Conservation (phyloP, 306 rosid genomes). For the Abrus precatorius region DNA sequence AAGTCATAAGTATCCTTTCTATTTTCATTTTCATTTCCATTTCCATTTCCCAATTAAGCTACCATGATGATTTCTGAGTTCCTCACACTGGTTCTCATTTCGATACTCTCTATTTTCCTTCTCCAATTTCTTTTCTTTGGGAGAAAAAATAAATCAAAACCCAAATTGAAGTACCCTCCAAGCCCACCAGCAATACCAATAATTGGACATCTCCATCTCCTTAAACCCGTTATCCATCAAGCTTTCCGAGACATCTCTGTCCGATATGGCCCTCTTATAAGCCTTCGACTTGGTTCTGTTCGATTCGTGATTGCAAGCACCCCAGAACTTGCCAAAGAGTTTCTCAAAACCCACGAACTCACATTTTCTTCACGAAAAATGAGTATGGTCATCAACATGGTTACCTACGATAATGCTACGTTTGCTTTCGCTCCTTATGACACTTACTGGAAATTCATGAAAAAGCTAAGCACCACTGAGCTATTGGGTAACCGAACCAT, state of each 20-base stretch:
- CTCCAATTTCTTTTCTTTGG: slow-evolving; percentile 3
- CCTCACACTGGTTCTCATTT: neutral
- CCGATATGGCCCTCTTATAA: slow-evolving; percentile 56
- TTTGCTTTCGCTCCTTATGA: slow-evolving; percentile 63
- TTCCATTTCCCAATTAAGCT: neutral
- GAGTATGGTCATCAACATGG: slow-evolving; percentile 40
- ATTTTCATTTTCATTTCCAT: too few relatives aligned
- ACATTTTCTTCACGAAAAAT: slow-evolving; percentile 35
- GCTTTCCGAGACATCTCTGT: slow-evolving; percentile 50
- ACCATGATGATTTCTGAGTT: slow-evolving; percentile 1
- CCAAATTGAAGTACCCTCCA: slow-evolving; percentile 43
- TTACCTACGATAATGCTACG: slow-evolving; percentile 55
- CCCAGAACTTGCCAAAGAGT: slow-evolving; percentile 52
- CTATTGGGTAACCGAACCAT: slow-evolving; percentile 51
- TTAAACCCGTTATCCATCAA: slow-evolving; percentile 56
- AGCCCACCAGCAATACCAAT: slow-evolving; percentile 56
- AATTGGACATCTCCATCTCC: slow-evolving; percentile 56
- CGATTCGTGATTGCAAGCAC: slow-evolving; percentile 44
- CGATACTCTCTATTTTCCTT: neutral
- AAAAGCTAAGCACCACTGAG: slow-evolving; percentile 50
- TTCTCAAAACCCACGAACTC: slow-evolving; percentile 58
- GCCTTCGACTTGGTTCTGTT: slow-evolving; percentile 51
- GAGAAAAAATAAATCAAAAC: neutral
- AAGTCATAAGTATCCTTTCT: too few relatives aligned
- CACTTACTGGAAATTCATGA: slow-evolving; percentile 58